Evolutionary conservation across 768 basidiomycete species (phyloP), one percentile per base, ranked within the genome.

Genomic region (Podaxis sp.): DNA sequence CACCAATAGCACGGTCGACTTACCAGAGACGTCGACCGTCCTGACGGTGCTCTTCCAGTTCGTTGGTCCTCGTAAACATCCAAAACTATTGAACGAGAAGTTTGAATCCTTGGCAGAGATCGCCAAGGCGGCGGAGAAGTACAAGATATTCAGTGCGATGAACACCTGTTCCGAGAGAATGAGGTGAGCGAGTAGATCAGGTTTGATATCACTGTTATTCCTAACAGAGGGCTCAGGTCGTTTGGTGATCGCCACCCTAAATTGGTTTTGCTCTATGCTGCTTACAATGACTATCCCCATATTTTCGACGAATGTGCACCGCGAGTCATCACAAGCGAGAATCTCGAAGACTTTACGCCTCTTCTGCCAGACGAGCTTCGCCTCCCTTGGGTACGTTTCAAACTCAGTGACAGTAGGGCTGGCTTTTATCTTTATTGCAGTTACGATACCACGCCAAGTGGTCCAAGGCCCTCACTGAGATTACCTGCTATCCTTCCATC

Each of bases 1-100:
- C 47, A 38, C 63, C 13, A 14, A 40, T 14, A 54, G 37, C 16
- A 55, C 55, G 38, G 50, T 63, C 21, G 37, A 42, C 7, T 50
- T 66, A 10, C n/a, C 56, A 2, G 68, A 69, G 36, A 52, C 28
- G 9, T 55, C 63, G 3, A 50, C 23, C 14, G 62, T 55, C 16
- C 63, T 69, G 21, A 59, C 61, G 38, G 37, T 62, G 5, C 61
- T 69, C 2, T 67, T 69, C 48, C 48, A 52, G 44, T 69, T 63
- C 48, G 52, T 67, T 23, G 64, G 65, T 35, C 47, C 66, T 4
- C 32, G 52, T 9, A 46, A 38, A 3, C 58, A 63, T 11, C 66
- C 62, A 2, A 55, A n/a, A 7, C 44, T 65, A 10, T 21, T 56
- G 3, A 55, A 53, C 16, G 51, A 56, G 25, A 35, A 38, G 2